A percentile compares a stretch with the other conserved stretches of the same genome.
These are phyloP conservation scores for Penicillium alfredii DNA, from an alignment of 495 filamentous ascomycete species.

Conservation along the genomic window DNA sequence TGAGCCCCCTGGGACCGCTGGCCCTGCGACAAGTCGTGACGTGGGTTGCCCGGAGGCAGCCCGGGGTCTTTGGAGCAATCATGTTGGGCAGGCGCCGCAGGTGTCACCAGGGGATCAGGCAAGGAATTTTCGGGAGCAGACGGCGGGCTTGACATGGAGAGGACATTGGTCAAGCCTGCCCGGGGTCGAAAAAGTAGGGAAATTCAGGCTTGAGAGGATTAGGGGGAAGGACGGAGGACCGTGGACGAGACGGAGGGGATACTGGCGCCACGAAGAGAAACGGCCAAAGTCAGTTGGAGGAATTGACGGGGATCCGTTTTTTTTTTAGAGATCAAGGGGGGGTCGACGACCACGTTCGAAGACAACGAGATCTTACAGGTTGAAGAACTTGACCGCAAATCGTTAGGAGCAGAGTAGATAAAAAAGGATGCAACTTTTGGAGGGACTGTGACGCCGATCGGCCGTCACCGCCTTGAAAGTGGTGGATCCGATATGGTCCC, in stretches of 20 bases:
- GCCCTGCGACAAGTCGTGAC: conserved; percentile 33
- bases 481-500: conserved; percentile 7
- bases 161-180: conserved; percentile 46
- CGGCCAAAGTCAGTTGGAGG: conserved; percentile 15
- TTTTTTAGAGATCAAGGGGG: conserved; percentile 10
- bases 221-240: conserved; percentile 11
- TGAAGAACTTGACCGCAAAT: conserved; percentile 16
- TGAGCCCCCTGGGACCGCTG: conserved; percentile 30
- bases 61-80: conserved; percentile 37
- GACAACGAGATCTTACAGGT: conserved; percentile 34
- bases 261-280: conserved; percentile 20
- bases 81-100: conserved; percentile 42
- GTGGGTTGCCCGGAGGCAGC: conserved; percentile 35
- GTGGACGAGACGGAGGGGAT: conserved; percentile 13
- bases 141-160: conserved; percentile 51
- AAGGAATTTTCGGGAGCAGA: conserved; percentile 43
- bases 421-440: conserved; percentile 8
- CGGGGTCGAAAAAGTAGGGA: conserved; percentile 28
- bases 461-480: conserved; percentile 22
- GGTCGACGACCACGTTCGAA: conserved; percentile 28
- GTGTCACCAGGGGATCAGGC: conserved; percentile 47
- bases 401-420: conserved; percentile 4
- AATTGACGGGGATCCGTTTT: no score
- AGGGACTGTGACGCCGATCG: conserved; percentile 18
- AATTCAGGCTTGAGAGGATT: conserved; percentile 19